Percentiles rank a stretch among this genome's conserved stretches.
Evolutionary conservation across 2,329 filamentous ascomycete genomes (phyloP).

Genomic region (Lithohypha guttulata): DNA sequence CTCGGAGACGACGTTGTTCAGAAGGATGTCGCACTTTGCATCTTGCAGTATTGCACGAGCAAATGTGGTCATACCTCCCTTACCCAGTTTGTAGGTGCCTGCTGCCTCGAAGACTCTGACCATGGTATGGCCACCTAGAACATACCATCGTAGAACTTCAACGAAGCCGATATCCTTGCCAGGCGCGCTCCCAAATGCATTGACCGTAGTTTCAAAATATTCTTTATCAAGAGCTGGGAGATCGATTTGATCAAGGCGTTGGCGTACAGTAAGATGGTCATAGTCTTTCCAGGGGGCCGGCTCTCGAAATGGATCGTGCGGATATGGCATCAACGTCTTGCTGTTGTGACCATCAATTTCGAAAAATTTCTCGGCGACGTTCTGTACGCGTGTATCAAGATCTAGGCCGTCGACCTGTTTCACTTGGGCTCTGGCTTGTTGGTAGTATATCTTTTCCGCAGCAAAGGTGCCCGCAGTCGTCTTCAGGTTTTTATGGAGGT

Average conservation of each 20-base stretch:
- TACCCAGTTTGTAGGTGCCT: slow-evolving; percentile 22
- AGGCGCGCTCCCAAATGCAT: slow-evolving; percentile 13
- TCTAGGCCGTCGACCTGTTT: background rate
- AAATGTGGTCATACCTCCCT: slow-evolving; percentile 22
- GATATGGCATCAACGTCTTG: slow-evolving; percentile 28
- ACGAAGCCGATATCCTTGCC: slow-evolving; percentile 21
- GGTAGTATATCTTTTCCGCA: slow-evolving; percentile 13
- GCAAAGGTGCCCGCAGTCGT: slow-evolving; percentile 12
- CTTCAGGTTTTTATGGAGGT: slow-evolving; percentile 14
- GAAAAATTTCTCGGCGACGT: slow-evolving; percentile 24
- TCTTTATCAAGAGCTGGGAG: slow-evolving; percentile 19
- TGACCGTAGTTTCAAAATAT: slow-evolving; percentile 20
- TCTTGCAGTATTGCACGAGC: slow-evolving; percentile 14
- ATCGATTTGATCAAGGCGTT: slow-evolving; percentile 25
- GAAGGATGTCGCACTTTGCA: slow-evolving; percentile 11
- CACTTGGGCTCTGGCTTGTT: background rate
- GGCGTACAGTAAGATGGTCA: slow-evolving; percentile 23
- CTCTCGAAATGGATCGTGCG: slow-evolving; percentile 25
- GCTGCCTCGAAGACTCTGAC: slow-evolving; percentile 20
- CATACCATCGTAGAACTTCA: slow-evolving; percentile 25
- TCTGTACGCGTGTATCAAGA: background rate
- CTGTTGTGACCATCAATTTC: slow-evolving; percentile 24
- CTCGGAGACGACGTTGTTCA: slow-evolving; percentile 7
- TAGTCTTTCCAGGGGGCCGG: slow-evolving; percentile 24
- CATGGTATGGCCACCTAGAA: slow-evolving; percentile 23